Conservation (phyloP, 345 rosid species). For the Hibiscus mutabilis region DNA sequence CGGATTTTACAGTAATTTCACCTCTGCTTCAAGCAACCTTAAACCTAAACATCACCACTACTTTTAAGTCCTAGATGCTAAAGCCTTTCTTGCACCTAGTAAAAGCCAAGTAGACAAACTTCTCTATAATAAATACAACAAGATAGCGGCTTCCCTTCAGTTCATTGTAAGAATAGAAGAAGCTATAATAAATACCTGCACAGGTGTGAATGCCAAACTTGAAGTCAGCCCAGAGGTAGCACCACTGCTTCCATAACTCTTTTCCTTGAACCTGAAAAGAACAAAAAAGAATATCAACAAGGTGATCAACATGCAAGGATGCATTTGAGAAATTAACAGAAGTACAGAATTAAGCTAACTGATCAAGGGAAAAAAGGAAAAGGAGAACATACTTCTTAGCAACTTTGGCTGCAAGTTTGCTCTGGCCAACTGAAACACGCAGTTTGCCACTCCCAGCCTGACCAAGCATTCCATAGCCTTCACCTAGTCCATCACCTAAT, state of each 20-base stretch:
- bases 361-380: not conserved
- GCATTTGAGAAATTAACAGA: not conserved
- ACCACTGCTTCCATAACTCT: constrained; percentile 67
- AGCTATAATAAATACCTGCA: constrained; percentile 47
- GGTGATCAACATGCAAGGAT: constrained; percentile 3
- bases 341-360: not conserved
- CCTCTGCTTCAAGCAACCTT: not conserved
- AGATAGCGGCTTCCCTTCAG: not conserved
- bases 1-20: not conserved
- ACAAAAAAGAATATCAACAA: not conserved
- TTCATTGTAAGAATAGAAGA: constrained; percentile 5
- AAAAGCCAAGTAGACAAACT: not conserved
- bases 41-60: not conserved
- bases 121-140: not conserved
- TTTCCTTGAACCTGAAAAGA: constrained; percentile 81
- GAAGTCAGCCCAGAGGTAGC: constrained; percentile 88
- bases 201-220: constrained; percentile 92
- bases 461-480: constrained; percentile 99
- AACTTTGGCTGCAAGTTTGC: constrained; percentile 88
- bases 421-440: constrained; percentile 79
- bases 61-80: not conserved
- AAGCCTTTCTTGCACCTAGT: not conserved
- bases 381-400: constrained; percentile 63
- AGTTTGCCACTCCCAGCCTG: constrained; percentile 99
- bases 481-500: constrained; percentile 93